A percentile compares a stretch with the other conserved stretches of the same genome.
Evolutionary conservation across 257 asterid genomes (phyloP).

Genomic region (Nicotiana attenuata): DNA sequence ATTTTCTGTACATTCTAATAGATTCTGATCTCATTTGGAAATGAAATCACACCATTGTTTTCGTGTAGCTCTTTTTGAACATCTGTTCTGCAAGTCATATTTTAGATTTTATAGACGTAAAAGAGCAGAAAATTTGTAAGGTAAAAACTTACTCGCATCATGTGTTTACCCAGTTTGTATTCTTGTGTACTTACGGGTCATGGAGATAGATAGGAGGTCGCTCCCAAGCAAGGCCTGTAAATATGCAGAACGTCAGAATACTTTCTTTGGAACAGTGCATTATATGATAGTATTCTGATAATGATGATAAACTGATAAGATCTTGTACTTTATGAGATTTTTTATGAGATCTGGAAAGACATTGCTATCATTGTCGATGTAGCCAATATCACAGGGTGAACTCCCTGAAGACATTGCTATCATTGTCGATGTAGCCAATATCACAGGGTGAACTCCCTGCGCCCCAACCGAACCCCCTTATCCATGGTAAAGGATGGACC

Average conservation of each 20-base stretch:
- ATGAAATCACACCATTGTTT: conserved; percentile 6
- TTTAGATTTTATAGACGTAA: neutral
- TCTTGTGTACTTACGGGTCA: neutral
- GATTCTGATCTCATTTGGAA: conserved; percentile 2
- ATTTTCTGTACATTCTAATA: neutral
- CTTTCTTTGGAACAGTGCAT: neutral
- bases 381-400: neutral
- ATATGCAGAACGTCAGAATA: neutral
- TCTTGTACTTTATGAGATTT: neutral
- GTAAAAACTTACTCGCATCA: neutral
- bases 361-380: neutral
- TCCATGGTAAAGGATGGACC: no score
- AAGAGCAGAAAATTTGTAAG: neutral
- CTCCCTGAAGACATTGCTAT: neutral
- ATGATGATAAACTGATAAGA: neutral
- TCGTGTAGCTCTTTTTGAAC: neutral
- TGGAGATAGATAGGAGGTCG: neutral
- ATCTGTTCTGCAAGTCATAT: neutral
- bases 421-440: neutral
- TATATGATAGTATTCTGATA: neutral
- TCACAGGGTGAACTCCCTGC: no score
- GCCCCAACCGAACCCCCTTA: no score
- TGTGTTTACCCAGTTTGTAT: no score
- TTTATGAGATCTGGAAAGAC: neutral
- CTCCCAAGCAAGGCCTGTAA: neutral